A percentile compares a stretch with the other conserved stretches of the same genome.
Evolutionary conservation across 1,284 basidiomycete genomes (phyloP).

Genomic region (Tetrapyrgos nigripes): DNA sequence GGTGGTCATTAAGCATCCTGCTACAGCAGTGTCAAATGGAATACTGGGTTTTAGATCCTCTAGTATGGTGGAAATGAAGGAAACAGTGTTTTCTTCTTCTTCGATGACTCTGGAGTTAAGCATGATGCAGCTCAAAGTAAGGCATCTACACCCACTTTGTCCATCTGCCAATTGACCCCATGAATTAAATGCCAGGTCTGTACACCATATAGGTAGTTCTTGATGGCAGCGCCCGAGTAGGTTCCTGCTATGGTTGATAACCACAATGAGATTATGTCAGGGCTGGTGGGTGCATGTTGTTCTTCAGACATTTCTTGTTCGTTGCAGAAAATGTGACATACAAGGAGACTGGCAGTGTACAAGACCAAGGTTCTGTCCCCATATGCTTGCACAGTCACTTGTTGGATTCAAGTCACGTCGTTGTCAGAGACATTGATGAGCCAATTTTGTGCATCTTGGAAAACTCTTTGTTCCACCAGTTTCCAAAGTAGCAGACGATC

Average conservation of each 20-base stretch:
- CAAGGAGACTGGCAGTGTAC: not conserved
- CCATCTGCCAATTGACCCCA: conserved; percentile 19
- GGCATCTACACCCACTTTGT: conserved; percentile 8
- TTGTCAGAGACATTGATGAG: not conserved
- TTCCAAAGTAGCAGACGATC: conserved; percentile 19
- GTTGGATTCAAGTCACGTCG: not conserved
- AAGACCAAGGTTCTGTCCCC: not conserved
- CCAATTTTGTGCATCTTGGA: too few species aligned
- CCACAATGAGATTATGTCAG: not conserved
- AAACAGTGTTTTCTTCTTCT: conserved; percentile 11
- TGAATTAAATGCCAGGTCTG: conserved; percentile 33
- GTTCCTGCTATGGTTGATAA: not conserved
- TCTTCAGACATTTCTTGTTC: not conserved
- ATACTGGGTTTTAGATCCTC: not conserved
- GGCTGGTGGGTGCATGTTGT: not conserved
- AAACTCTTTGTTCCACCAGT: conserved; percentile 11
- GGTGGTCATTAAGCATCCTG: conserved; percentile 35
- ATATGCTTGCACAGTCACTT: not conserved
- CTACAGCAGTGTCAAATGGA: conserved; percentile 6
- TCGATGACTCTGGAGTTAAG: too few species aligned
- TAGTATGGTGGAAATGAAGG: conserved; percentile 5
- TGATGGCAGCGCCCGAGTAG: conserved; percentile 22
- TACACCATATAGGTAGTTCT: conserved; percentile 26
- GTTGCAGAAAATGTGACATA: not conserved
- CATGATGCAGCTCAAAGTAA: conserved; percentile 16